Base-by-base conservation (phyloP, 2,329 filamentous ascomycete genomes). In the Fusarium euwallaceae region DNA sequence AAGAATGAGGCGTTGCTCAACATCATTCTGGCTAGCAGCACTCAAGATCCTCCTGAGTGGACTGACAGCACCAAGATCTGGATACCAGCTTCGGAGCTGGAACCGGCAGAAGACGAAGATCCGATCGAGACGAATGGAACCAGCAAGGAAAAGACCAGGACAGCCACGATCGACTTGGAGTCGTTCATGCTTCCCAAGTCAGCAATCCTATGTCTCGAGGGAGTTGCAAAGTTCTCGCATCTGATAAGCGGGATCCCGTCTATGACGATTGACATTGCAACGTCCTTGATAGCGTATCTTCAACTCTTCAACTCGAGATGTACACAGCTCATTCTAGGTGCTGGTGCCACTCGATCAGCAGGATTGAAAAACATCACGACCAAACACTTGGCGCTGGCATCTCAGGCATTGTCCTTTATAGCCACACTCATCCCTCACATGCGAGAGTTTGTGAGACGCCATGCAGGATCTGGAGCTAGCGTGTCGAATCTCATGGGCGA, bases 341-440 rank as follows among this genome's bases (percentile, higher is more conserved):
- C 97, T 2, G 97, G 97, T 6, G 97, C 97, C 5, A 98, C 94
- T 6, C 89, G 91, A 39, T 95, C 93, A 27, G 97, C 95, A 1
- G 96, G 96, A 0, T 87, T 99, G 22, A 98, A 95, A 82, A 98
- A 98, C 79, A 99, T 99, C 81, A 98, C 94, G 0, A 98, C 97
- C 0, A 97, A 97, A 78, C 96, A 99, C 83, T 89, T 99, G 2
- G 95, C 97, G 0, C 90, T 98, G 20, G 95, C 97, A 3, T 95
- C 94, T 0, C 96, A 98, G 82, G 94, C 95, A 0, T 85, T 98
- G 22, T 93, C 93, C 53, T 98, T 99, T 81, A 91, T 97, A 55
- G 93, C 95, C 27, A 92, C 94, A 0, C 87, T 98, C 2, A 92
- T 98, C 6, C 96, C 97, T 0, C 95, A 98, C 80, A 89, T 98